Base-by-base conservation (phyloP, 495 filamentous ascomycete genomes). In the Umbilicaria muhlenbergii region DNA sequence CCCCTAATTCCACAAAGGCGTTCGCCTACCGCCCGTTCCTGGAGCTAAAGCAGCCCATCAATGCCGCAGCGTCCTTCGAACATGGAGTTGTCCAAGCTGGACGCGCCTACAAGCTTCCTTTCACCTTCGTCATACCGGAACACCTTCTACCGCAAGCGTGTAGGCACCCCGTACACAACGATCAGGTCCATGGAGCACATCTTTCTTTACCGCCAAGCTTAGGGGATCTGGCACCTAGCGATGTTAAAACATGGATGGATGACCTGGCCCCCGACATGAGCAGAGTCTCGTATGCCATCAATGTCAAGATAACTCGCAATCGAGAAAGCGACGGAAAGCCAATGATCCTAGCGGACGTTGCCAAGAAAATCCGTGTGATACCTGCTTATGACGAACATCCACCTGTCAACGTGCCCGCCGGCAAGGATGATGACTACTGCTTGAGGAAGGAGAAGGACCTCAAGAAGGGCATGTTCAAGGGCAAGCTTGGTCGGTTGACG, bases 261-360 rank as follows among this genome's bases (percentile, higher is more conserved):
- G 92, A 96, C 54, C 68, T 91, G 60, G 60, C 85, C 0, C 89
- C 91, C 1, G 66, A 79, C 8, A 94, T 94, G 91, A 65, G 71
- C 18, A 73, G 68, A 31, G 71, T 98, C 36, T 61, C 73, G 18
- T 98, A 98, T 58, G 60, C 60, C 11, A 65, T 98, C 53, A 78
- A 77, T 45, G 81, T 69, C 3, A 68, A 54, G 17, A 41, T 71
- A 7, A 52, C 49, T 11, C 54, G 51, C 65, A 31, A 61, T 73
- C 35, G 56, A 69, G 33, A 66, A 52, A 44, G 62, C 61, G 41
- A 43, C 34, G 46, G 52, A 33, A 65, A 64, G 52, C 46, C 71
- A 28, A 69, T 61, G 24, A 51, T 69, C 1, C 41, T 81, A 16
- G 68, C 61, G 3, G 65, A 74, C 2, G 59, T 65, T 5, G 63